A percentile compares a stretch with the other conserved stretches of the same genome.
These are phyloP conservation scores for Fraxinus ornus DNA, from an alignment of 305 asterid species.

Conservation along the genomic window DNA sequence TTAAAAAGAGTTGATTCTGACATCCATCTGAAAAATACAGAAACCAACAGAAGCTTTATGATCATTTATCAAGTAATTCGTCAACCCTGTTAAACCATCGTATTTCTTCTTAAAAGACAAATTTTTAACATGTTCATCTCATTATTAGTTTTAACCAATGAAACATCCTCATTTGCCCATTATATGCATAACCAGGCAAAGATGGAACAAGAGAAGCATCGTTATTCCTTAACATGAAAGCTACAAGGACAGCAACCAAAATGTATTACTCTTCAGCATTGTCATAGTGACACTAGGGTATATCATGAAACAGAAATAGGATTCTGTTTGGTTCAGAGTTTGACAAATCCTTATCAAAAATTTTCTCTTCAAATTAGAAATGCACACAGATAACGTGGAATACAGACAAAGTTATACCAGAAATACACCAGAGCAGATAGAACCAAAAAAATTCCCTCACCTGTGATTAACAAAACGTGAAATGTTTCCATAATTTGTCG, in stretches of 20 bases:
- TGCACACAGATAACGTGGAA: constrained; percentile 4
- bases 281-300: not conserved
- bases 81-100: constrained; percentile 1
- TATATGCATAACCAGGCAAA: not conserved
- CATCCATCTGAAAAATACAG: not conserved
- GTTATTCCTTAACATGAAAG: not conserved
- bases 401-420: not conserved
- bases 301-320: not conserved
- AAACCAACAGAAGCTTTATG: not conserved
- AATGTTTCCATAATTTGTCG: constrained; percentile 84
- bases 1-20: not conserved
- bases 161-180: constrained; percentile 1
- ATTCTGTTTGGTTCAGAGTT: not conserved
- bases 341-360: not conserved
- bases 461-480: constrained; percentile 96
- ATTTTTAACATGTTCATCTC: not conserved
- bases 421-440: constrained; percentile 3
- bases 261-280: not conserved
- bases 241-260: not conserved
- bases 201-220: not conserved
- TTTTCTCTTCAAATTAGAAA: not conserved
- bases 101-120: not conserved
- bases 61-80: not conserved
- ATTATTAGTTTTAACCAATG: not conserved
- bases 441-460: constrained; percentile 38